Evolutionary conservation across 768 basidiomycete species (phyloP), one percentile per base, ranked within the genome.

Genomic region (Tricholoma flavovirens): DNA sequence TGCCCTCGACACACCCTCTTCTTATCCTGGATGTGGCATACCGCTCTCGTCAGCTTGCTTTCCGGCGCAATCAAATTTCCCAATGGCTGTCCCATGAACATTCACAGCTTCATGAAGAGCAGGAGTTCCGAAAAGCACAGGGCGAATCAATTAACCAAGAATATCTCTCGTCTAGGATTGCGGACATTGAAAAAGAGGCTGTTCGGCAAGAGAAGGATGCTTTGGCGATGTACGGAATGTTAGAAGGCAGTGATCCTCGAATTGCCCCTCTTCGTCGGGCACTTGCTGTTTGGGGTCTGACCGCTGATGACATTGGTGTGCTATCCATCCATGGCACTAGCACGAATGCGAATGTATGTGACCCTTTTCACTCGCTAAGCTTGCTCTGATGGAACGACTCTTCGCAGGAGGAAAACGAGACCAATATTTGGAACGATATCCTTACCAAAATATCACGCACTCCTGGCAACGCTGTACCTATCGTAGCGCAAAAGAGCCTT

Each of bases 401-500:
- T 38, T 55, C 58, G 50, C 57, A 90, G 84, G 97, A 99, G 78
- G 90, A 93, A 77, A 99, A 99, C 69, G 97, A 99, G 78, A 93
- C 93, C 1, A 84, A 85, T 61, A 94, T 98, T 55, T 98, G 96
- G 91, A 94, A 98, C 70, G 86, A 93, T 57, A 87, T 97, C 68
- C 88, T 99, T 73, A 83, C 81, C n/a, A 82, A 83, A 42, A 86
- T 98, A 60, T 83, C 84, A 38, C 92, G 97, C 59, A 91, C 93
- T 6, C 83, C 86, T 36, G 96, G 97, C 53, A 98, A 98, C 70
- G 94, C 95, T n/a, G 87, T 96, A 48, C 97, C 97, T 4, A 86
- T 97, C 66, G 88, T 98, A 71, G 93, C 97, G 2, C 97, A 98
- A 73, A 99, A 99, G 82, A 93, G 89, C 70, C 79, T 99, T 50